Percentiles rank a stretch among this genome's conserved stretches.
Conservation (phyloP, 257 asterid genomes). For the Verbena officinalis region DNA sequence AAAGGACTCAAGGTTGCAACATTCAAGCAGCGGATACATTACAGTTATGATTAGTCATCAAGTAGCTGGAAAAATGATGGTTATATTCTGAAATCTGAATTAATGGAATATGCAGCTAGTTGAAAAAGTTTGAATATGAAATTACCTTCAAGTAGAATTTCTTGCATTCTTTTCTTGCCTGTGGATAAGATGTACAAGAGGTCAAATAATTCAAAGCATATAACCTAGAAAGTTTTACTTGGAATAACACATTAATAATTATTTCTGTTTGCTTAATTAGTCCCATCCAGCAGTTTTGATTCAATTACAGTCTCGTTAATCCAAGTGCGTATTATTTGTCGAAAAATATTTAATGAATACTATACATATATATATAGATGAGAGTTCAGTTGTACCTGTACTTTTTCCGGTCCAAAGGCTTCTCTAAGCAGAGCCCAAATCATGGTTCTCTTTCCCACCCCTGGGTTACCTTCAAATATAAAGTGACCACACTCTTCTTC, state of each 20-base stretch:
- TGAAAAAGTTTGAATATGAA: conserved; percentile 24
- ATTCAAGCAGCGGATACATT: conserved; percentile 11
- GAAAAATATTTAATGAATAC: not conserved
- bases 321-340: not conserved
- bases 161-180: conserved; percentile 47
- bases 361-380: not conserved
- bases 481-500: conserved; percentile 47
- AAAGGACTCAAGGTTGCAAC: conserved; percentile 6
- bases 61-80: not conserved
- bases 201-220: conserved; percentile 10
- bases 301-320: conserved; percentile 15
- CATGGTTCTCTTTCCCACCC: conserved; percentile 92
- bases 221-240: not conserved
- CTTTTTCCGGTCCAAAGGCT: conserved; percentile 53
- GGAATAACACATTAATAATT: not conserved
- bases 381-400: conserved; percentile 51
- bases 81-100: not conserved
- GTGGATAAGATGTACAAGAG: conserved; percentile 27
- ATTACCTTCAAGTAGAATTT: conserved; percentile 44
- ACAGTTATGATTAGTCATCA: not conserved
- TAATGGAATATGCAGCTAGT: not conserved
- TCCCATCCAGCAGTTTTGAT: conserved; percentile 16
- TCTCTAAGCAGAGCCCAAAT: conserved; percentile 73
- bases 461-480: conserved; percentile 81
- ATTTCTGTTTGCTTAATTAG: not conserved